These are phyloP conservation scores for Salix purpurea DNA, from an alignment of 345 rosid genomes.

Conservation along the genomic window DNA sequence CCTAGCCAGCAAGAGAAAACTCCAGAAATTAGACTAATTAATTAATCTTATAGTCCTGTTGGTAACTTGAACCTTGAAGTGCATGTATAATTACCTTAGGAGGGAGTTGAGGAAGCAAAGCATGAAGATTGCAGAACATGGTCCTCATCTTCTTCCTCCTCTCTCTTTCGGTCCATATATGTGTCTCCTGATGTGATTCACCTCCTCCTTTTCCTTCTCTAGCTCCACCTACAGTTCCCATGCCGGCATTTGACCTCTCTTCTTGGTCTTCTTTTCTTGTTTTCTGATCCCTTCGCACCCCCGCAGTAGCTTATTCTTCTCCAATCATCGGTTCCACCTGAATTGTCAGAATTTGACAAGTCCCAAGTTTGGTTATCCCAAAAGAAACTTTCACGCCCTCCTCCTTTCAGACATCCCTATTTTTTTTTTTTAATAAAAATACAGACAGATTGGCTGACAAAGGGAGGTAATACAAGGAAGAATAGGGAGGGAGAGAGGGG, in stretches of 20 bases:
- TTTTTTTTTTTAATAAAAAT: not conserved
- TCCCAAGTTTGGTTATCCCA: conserved; percentile 39
- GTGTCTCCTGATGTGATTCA: conserved; percentile 49
- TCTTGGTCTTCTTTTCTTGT: not conserved
- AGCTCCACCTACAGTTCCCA: conserved; percentile 1
- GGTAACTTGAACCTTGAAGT: not conserved
- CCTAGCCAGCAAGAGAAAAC: not conserved
- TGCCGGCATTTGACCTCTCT: not conserved
- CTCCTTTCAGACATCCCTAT: conserved; percentile 19
- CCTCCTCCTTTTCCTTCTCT: conserved; percentile 20
- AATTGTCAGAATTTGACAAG: conserved; percentile 36
- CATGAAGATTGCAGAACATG: conserved; percentile 65
- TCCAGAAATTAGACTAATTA: not conserved
- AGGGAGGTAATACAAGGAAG: not conserved
- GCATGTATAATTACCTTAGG: conserved; percentile 44
- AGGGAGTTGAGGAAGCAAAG: conserved; percentile 75
- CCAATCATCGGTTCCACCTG: conserved; percentile 7
- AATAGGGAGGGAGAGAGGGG: not conserved
- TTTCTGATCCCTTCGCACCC: not conserved
- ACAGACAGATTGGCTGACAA: not conserved
- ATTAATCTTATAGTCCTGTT: not conserved
- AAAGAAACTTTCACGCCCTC: conserved; percentile 8
- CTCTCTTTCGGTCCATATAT: conserved; percentile 75
- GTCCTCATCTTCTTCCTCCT: conserved; percentile 78
- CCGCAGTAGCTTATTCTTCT: not conserved